phyloP scores from a whole-genome alignment of 257 asterid species.

The Solanum appendiculatum region DNA sequence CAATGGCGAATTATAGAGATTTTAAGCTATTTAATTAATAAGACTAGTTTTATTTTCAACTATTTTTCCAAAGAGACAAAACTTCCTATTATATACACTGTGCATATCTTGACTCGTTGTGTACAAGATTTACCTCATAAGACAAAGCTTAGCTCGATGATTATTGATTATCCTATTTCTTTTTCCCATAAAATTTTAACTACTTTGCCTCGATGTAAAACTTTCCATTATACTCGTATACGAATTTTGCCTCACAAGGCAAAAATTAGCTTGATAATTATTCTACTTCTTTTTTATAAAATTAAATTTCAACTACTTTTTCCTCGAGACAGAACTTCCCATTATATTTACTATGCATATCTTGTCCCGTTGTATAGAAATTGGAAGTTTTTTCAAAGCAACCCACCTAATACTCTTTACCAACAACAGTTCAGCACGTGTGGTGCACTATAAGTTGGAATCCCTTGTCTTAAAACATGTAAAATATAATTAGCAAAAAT shows the following conservation, averaged over 20 bases:
- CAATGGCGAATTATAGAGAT: too few relatives aligned
- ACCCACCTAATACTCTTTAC: neutral
- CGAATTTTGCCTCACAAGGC: neutral
- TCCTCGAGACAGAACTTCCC: neutral
- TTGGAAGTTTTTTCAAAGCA: neutral
- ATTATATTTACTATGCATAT: neutral
- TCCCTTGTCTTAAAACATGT: neutral
- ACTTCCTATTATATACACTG: neutral
- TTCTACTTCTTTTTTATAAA: neutral
- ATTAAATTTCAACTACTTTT: neutral
- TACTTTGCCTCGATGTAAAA: neutral
- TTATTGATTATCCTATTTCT: neutral
- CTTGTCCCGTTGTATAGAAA: neutral
- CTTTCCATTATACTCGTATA: neutral
- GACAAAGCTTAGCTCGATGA: neutral
- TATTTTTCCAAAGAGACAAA: neutral
- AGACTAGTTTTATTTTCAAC: neutral
- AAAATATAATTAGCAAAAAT: neutral
- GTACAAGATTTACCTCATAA: neutral
- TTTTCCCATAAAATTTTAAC: neutral
- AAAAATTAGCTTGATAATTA: neutral
- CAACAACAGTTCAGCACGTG: neutral
- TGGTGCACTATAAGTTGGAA: neutral
- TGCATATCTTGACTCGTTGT: neutral
- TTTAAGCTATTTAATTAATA: too few relatives aligned